Evolutionary conservation across 192 early-diverging fungal genomes (phyloP).

Genomic region (Coemansia reversa): DNA sequence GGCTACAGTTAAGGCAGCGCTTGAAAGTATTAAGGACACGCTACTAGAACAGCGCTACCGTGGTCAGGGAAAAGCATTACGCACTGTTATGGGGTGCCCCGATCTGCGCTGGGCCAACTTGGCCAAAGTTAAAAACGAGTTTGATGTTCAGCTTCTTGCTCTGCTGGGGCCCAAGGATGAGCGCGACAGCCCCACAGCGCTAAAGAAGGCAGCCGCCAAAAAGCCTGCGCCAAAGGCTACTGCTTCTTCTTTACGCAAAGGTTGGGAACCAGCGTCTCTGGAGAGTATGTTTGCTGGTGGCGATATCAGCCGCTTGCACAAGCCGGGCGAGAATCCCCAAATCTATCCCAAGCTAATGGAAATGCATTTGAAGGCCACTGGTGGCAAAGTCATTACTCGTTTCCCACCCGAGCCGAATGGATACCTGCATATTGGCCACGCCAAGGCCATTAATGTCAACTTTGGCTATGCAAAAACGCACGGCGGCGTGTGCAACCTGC

Average conservation of each 20-base stretch:
- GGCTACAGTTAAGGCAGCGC: conserved; percentile 60
- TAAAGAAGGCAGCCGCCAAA: conserved; percentile 37
- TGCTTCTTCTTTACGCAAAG: conserved; percentile 13
- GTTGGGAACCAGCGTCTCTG: conserved; percentile 46
- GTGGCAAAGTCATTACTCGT: conserved; percentile 90
- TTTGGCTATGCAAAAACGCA: conserved; percentile 96
- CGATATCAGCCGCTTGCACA: conserved; percentile 89
- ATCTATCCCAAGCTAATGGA: conserved; percentile 87
- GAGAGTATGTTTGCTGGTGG: conserved; percentile 85
- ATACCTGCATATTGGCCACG: conserved; percentile 98
- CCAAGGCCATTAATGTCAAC: conserved; percentile 99
- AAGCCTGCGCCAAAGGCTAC: conserved; percentile 24
- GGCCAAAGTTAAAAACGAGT: conserved; percentile 78
- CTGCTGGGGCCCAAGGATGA: conserved; percentile 99
- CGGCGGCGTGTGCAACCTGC: conserved; percentile 87
- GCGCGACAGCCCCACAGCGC: conserved; percentile 70
- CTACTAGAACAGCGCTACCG: conserved; percentile 85
- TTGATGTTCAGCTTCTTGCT: conserved; percentile 81
- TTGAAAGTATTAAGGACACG: conserved; percentile 66
- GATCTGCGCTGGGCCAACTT: conserved; percentile 89
- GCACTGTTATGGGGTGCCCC: conserved; percentile 65
- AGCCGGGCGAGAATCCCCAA: conserved; percentile 95
- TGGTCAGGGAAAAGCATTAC: conserved; percentile 73
- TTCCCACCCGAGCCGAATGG: conserved; percentile 99
- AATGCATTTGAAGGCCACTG: conserved; percentile 86